These are phyloP conservation scores for Neckera pumila DNA, from an alignment of 225 moss, liverwort and hornwort species.

Conservation along the genomic window DNA sequence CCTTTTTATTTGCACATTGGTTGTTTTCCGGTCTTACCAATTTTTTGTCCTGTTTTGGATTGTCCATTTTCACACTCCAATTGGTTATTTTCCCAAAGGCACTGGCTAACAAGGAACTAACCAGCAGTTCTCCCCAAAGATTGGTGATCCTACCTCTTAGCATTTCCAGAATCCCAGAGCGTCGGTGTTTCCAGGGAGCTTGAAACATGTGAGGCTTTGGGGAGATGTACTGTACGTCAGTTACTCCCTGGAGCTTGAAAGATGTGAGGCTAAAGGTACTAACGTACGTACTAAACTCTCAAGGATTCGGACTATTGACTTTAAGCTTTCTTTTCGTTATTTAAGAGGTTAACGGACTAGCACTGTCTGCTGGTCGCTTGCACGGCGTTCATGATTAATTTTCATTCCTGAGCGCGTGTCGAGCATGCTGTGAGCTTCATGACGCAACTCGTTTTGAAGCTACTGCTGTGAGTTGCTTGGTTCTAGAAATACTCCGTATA, in stretches of 20 bases:
- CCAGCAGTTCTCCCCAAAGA: neutral
- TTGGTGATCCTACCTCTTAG: neutral
- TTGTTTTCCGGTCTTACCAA: neutral
- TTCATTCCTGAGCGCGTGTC: neutral
- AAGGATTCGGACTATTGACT: neutral
- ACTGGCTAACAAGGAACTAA: neutral
- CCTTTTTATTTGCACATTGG: neutral
- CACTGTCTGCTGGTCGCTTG: neutral
- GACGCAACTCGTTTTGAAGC: neutral
- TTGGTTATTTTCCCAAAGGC: rapidly evolving
- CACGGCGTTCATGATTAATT: neutral
- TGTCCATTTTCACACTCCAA: neutral
- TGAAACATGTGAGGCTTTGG: neutral
- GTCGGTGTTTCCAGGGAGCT: neutral
- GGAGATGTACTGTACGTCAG: neutral
- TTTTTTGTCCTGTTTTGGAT: rapidly evolving
- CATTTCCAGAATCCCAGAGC: neutral
- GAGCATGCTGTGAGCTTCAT: neutral
- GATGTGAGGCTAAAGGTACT: too few relatives aligned
- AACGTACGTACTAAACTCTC: too few relatives aligned
- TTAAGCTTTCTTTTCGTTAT: neutral
- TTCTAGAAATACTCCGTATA: too few relatives aligned
- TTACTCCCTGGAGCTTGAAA: neutral
- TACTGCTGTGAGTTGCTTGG: neutral
- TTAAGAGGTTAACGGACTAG: neutral